Percentiles rank a stretch among this genome's conserved stretches.
These are phyloP conservation scores for Escallonia rubra DNA, from an alignment of 129 eudicot genomes.

Conservation along the genomic window DNA sequence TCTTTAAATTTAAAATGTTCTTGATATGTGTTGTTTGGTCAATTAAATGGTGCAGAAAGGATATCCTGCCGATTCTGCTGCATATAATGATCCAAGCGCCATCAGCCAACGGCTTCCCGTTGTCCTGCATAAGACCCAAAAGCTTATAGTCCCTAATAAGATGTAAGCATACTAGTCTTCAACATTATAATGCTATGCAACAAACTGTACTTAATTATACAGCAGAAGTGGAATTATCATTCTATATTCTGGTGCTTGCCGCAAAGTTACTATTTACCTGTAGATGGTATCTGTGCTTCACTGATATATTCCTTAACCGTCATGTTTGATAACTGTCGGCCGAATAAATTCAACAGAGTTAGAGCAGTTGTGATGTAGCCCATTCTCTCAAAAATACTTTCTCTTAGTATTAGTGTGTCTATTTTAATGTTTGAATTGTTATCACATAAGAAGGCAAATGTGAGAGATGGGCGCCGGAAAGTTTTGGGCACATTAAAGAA, in stretches of 20 bases:
- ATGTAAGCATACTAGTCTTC: slow-evolving; percentile 37
- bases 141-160: slow-evolving; percentile 47
- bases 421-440: not conserved
- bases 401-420: too few species aligned
- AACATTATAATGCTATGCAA: slow-evolving; percentile 10
- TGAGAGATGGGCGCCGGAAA: too few species aligned
- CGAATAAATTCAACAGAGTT: too few species aligned
- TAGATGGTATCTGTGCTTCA: not conserved
- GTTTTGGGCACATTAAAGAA: too few species aligned
- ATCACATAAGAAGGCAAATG: not conserved
- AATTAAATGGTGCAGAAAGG: slow-evolving; percentile 64
- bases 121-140: slow-evolving; percentile 73
- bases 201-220: slow-evolving; percentile 17
- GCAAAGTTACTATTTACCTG: not conserved
- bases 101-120: slow-evolving; percentile 83
- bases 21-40: slow-evolving; percentile 1
- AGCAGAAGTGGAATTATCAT: slow-evolving; percentile 2
- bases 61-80: slow-evolving; percentile 76
- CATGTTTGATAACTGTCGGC: slow-evolving; percentile 4
- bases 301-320: not conserved
- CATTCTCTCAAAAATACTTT: too few species aligned
- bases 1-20: not conserved
- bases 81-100: slow-evolving; percentile 77
- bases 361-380: not conserved
- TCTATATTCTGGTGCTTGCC: not conserved